These are phyloP conservation scores for Endoconidiophora polonica DNA, from an alignment of 2,329 filamentous ascomycete species.

Conservation along the genomic window DNA sequence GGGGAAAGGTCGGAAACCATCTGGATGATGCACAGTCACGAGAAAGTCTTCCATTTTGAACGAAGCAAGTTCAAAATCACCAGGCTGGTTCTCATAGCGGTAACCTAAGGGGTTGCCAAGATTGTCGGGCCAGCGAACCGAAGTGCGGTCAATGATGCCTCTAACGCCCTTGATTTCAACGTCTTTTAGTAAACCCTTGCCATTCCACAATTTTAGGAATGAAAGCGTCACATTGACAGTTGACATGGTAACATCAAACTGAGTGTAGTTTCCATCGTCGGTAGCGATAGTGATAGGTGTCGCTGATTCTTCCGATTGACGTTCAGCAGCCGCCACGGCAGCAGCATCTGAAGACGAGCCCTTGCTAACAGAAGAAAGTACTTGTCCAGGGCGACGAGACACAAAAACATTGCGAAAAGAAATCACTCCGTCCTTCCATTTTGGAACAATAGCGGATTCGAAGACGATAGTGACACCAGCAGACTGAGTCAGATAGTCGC, in stretches of 20 bases:
- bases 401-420: constrained; percentile 95
- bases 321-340: constrained; percentile 63
- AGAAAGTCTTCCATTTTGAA: constrained; percentile 93
- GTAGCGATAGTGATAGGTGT: constrained; percentile 28
- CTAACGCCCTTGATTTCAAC: constrained; percentile 89
- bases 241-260: constrained; percentile 89
- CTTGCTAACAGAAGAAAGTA: constrained; percentile 71
- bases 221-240: constrained; percentile 93
- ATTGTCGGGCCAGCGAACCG: constrained; percentile 49
- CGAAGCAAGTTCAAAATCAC: constrained; percentile 91
- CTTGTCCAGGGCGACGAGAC: constrained; percentile 72
- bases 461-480: constrained; percentile 90
- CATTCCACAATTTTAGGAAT: constrained; percentile 98
- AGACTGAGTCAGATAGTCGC: constrained; percentile 87
- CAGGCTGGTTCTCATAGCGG: constrained; percentile 70
- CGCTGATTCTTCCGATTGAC: constrained; percentile 31
- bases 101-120: constrained; percentile 70
- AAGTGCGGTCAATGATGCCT: constrained; percentile 80
- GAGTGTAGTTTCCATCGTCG: constrained; percentile 93
- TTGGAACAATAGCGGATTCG: constrained; percentile 92
- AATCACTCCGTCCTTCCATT: constrained; percentile 89
- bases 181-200: constrained; percentile 76
- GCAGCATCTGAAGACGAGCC: constrained; percentile 74
- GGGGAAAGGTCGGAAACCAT: constrained; percentile 81
- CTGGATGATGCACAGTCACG: constrained; percentile 79